These are phyloP conservation scores for Phytophthora parvispora DNA, from an alignment of 352 stramenopile species.

Conservation along the genomic window DNA sequence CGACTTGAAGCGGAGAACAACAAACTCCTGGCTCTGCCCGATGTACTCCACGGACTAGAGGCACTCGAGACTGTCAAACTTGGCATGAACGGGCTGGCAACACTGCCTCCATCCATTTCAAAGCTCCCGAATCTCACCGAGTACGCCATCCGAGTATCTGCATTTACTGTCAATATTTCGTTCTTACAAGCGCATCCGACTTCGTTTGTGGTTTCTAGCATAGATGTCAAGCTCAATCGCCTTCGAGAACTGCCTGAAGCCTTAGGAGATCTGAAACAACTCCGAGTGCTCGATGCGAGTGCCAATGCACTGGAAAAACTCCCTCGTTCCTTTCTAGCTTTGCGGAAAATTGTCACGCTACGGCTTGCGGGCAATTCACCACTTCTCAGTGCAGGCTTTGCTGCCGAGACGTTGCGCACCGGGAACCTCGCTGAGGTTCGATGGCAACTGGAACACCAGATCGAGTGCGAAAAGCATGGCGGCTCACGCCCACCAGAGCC, in stretches of 20 bases:
- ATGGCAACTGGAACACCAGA: constrained; percentile 70
- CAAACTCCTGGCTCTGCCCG: constrained; percentile 62
- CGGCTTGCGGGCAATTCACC: constrained; percentile 60
- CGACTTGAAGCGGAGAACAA: constrained; percentile 80
- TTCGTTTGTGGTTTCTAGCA: too few species aligned
- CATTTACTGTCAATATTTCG: background rate
- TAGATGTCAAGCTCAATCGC: constrained; percentile 84
- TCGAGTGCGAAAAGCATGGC: constrained; percentile 51
- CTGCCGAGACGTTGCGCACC: constrained; percentile 48
- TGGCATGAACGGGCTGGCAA: constrained; percentile 66
- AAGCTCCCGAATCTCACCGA: constrained; percentile 62
- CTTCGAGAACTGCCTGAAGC: constrained; percentile 52
- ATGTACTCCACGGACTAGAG: constrained; percentile 60
- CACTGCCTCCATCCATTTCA: constrained; percentile 63
- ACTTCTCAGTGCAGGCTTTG: constrained; percentile 47
- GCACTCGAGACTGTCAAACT: constrained; percentile 57
- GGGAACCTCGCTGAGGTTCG: constrained; percentile 53
- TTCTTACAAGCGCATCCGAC: too few species aligned
- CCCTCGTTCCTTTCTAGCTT: constrained; percentile 55
- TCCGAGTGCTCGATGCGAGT: constrained; percentile 63
- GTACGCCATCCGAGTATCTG: constrained; percentile 30
- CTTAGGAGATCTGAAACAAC: constrained; percentile 54
- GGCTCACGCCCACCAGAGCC: constrained; percentile 40
- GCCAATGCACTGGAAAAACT: constrained; percentile 66
- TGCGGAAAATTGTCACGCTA: constrained; percentile 58